Percentiles rank a stretch among this genome's conserved stretches.
Evolutionary conservation across 2,329 filamentous ascomycete genomes (phyloP).

Genomic region (Clonostachys sp.): DNA sequence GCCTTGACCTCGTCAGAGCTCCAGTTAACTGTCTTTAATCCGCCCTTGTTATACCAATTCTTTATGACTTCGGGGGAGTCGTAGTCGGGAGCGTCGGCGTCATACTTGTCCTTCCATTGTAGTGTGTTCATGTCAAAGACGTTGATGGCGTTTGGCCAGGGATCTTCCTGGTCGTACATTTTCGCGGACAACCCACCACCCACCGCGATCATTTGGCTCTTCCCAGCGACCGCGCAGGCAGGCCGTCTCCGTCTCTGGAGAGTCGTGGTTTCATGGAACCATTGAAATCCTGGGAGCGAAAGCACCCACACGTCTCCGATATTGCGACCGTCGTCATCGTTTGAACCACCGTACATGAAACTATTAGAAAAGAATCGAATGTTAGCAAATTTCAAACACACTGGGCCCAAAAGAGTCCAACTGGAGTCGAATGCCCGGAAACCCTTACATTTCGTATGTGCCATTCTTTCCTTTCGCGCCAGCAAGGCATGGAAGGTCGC

Average conservation of each 20-base stretch:
- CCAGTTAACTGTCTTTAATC: background rate
- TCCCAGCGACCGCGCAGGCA: conserved; percentile 9
- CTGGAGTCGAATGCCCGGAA: too few relatives aligned
- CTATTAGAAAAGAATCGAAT: background rate
- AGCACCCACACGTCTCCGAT: conserved; percentile 26
- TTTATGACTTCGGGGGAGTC: conserved; percentile 5
- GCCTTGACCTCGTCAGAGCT: background rate
- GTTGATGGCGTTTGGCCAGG: conserved; percentile 27
- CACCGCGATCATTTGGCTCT: conserved; percentile 29
- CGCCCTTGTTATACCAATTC: background rate
- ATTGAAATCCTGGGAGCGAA: conserved; percentile 28
- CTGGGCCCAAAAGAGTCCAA: too few relatives aligned
- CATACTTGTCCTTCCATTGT: conserved; percentile 23
- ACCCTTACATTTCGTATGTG: background rate
- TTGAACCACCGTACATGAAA: background rate
- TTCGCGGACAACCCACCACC: conserved; percentile 18
- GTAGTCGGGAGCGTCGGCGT: conserved; percentile 23
- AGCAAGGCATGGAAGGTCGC: background rate
- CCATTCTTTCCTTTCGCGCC: background rate
- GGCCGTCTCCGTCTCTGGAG: too few relatives aligned
- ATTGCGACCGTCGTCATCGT: conserved; percentile 4
- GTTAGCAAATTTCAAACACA: background rate
- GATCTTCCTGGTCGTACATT: conserved; percentile 15
- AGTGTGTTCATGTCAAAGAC: conserved; percentile 31
- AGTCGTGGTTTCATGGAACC: conserved; percentile 11